Conservation (phyloP, 116 monocot genomes). For the Thalassia testudinum region DNA sequence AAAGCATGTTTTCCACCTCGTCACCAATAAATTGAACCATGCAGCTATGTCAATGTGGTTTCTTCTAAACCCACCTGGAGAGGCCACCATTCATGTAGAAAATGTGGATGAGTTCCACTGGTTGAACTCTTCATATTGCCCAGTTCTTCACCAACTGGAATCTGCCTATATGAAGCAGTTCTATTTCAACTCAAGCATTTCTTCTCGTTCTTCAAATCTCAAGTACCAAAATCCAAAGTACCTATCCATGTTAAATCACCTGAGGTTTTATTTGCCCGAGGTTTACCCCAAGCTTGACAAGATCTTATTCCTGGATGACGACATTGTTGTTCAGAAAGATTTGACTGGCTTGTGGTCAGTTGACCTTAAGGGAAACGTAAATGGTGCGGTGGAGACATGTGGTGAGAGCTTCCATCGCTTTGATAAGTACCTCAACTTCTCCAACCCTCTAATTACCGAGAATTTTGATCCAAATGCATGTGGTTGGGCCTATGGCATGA, state of each 20-base stretch:
- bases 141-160: constrained; percentile 18
- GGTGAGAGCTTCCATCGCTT: constrained; percentile 65
- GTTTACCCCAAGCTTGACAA: constrained; percentile 20
- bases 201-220: constrained; percentile 12
- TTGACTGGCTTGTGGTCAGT: constrained; percentile 9
- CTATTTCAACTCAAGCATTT: constrained; percentile 14
- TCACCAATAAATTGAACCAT: constrained; percentile 18
- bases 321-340: constrained; percentile 15
- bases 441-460: constrained; percentile 51
- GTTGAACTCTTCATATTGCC: constrained; percentile 20
- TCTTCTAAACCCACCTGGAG: constrained; percentile 11
- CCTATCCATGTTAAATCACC: constrained; percentile 20
- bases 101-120: constrained; percentile 19
- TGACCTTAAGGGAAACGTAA: constrained; percentile 10
- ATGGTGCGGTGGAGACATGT: constrained; percentile 20
- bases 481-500: constrained; percentile 89
- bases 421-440: constrained; percentile 75
- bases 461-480: constrained; percentile 76
- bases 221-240: constrained; percentile 27
- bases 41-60: constrained; percentile 28
- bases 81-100: constrained; percentile 13
- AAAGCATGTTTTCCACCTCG: constrained; percentile 17
- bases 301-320: constrained; percentile 18
- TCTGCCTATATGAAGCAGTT: constrained; percentile 19
- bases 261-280: constrained; percentile 14